Evolutionary conservation across 345 rosid genomes (phyloP).

Genomic region (Xanthoceras sorbifolium): DNA sequence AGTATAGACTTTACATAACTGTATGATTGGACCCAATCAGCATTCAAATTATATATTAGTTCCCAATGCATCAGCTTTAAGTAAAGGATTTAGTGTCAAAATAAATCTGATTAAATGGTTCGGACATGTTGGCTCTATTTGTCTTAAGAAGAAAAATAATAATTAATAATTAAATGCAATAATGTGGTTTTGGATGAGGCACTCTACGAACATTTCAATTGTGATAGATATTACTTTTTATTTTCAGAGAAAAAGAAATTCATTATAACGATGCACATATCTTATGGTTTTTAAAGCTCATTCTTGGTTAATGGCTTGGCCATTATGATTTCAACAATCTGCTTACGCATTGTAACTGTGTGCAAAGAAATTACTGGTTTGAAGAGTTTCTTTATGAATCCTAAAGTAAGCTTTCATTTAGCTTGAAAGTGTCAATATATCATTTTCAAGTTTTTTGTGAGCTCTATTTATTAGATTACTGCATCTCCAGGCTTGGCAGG

Average conservation of each 20-base stretch:
- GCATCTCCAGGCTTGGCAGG: constrained; percentile 61
- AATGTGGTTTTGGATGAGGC: neutral
- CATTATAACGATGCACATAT: neutral
- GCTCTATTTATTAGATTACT: constrained; percentile 24
- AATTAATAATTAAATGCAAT: neutral
- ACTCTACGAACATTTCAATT: neutral
- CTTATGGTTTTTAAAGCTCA: neutral
- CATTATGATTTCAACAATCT: constrained; percentile 1
- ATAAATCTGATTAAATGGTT: neutral
- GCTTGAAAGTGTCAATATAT: neutral
- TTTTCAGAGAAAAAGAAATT: neutral
- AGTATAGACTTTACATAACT: neutral
- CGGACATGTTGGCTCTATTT: neutral
- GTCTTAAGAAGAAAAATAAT: neutral
- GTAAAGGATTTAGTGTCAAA: neutral
- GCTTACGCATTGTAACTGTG: neutral
- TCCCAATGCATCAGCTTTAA: neutral
- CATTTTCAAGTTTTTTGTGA: constrained; percentile 2
- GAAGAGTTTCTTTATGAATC: constrained; percentile 4
- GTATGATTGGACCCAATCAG: neutral
- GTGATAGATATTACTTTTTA: too few relatives aligned
- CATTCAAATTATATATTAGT: neutral
- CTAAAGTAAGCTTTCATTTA: neutral
- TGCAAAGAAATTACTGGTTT: neutral
- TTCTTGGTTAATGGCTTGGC: neutral